Percentiles rank a stretch among this genome's conserved stretches.
Evolutionary conservation across 2,329 filamentous ascomycete species (phyloP).

Genomic region (Penicillium olsonii): DNA sequence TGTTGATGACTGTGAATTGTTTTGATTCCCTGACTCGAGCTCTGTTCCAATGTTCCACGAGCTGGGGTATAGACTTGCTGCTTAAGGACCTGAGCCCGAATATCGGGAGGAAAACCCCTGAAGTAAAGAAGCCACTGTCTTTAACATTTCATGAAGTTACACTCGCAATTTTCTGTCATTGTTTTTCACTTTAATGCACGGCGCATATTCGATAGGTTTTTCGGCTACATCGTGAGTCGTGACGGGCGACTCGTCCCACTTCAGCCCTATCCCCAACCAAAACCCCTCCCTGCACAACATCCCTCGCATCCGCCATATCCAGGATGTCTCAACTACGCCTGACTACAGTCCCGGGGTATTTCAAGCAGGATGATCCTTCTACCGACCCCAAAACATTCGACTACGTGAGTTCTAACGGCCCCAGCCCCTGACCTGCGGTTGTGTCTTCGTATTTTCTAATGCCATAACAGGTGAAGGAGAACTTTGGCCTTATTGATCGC

Average conservation of each 20-base stretch:
- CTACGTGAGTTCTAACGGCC: slow-evolving; percentile 40
- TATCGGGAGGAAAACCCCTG: not conserved
- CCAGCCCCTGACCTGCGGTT: not conserved
- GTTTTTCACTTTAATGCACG: too few relatives aligned
- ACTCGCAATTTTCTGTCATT: too few relatives aligned
- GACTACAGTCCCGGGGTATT: slow-evolving; percentile 49
- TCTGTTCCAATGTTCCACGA: too few relatives aligned
- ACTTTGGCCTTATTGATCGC: slow-evolving; percentile 54
- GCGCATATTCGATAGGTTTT: too few relatives aligned
- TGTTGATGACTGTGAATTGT: too few relatives aligned
- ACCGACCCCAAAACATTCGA: slow-evolving; percentile 52
- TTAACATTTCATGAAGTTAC: too few relatives aligned
- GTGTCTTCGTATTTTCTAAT: slow-evolving; percentile 2
- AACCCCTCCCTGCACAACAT: slow-evolving; percentile 3
- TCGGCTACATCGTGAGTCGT: too few relatives aligned
- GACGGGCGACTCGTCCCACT: not conserved
- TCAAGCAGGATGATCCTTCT: slow-evolving; percentile 52
- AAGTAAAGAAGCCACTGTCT: not conserved
- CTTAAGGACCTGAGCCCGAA: too few relatives aligned
- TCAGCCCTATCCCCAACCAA: slow-evolving; percentile 6
- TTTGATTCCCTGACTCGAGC: too few relatives aligned
- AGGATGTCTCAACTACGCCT: slow-evolving; percentile 33
- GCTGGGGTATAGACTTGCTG: too few relatives aligned
- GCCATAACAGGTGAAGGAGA: slow-evolving; percentile 35
- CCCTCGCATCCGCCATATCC: not conserved